Conservation (phyloP, 2,329 filamentous ascomycete species). For the Graphilbum sp. region DNA sequence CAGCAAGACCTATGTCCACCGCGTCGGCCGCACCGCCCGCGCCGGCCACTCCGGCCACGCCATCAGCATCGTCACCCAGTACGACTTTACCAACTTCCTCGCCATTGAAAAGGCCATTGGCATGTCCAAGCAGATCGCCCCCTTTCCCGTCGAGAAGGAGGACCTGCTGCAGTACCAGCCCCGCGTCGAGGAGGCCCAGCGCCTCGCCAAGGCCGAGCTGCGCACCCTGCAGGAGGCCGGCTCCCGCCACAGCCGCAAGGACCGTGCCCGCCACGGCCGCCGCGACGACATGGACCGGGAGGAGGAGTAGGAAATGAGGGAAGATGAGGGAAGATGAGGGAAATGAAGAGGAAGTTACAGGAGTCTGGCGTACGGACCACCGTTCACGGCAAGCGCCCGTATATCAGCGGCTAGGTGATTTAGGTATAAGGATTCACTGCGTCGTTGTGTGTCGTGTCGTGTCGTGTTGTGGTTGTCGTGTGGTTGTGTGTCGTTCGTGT, state of each 20-base stretch:
- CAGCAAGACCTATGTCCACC: slow-evolving; percentile 80
- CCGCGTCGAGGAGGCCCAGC: slow-evolving; percentile 69
- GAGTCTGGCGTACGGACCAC: no score
- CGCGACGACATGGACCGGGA: slow-evolving; percentile 57
- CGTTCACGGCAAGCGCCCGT: no score
- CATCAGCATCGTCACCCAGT: slow-evolving; percentile 70
- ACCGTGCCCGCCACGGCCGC: slow-evolving; percentile 26
- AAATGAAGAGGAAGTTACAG: background rate
- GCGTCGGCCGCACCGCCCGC: slow-evolving; percentile 75
- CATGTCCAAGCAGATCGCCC: slow-evolving; percentile 45
- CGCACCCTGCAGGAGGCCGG: slow-evolving; percentile 56
- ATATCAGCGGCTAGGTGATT: no score
- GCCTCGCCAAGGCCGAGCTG: slow-evolving; percentile 65
- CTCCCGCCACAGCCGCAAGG: slow-evolving; percentile 28
- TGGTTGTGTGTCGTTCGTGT: no score
- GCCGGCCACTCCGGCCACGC: slow-evolving; percentile 74
- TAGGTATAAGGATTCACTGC: no score
- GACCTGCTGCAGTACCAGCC: slow-evolving; percentile 71
- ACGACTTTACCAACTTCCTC: slow-evolving; percentile 66
- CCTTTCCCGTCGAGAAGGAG: slow-evolving; percentile 57
- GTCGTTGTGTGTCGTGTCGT: no score
- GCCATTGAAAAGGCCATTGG: slow-evolving; percentile 72
- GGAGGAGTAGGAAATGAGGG: slow-evolving; percentile 43
- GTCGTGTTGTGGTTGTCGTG: no score
- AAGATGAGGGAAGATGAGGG: background rate